Percentiles rank a stretch among this genome's conserved stretches.
These are phyloP conservation scores for Yamadazyma buinensis DNA, from an alignment of 1,139 yeast species.

Conservation along the genomic window DNA sequence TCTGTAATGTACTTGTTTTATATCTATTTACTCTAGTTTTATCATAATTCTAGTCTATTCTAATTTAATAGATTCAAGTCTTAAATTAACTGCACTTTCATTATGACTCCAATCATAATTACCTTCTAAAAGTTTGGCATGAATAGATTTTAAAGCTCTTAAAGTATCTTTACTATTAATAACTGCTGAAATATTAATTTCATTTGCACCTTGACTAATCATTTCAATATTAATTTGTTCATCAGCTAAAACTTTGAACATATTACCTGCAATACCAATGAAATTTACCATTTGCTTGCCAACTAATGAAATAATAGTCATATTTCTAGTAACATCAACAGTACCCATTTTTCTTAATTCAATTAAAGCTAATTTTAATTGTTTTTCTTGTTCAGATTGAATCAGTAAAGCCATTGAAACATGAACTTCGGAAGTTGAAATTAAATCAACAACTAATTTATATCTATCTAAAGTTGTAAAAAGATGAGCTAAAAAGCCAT, in stretches of 20 bases:
- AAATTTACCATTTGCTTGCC: constrained; percentile 97
- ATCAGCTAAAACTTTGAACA: constrained; percentile 93
- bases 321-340: constrained; percentile 80
- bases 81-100: constrained; percentile 33
- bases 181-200: constrained; percentile 93
- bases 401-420: constrained; percentile 96
- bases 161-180: constrained; percentile 79
- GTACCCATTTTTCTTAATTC: constrained; percentile 80
- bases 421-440: constrained; percentile 95
- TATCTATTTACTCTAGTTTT: not conserved
- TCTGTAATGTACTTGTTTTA: no score
- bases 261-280: constrained; percentile 95
- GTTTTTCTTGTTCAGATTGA: constrained; percentile 55
- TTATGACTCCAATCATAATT: constrained; percentile 23
- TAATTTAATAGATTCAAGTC: constrained; percentile 33
- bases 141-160: constrained; percentile 83
- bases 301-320: constrained; percentile 90
- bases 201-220: constrained; percentile 98
- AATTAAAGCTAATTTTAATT: constrained; percentile 64
- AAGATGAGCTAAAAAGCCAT: constrained; percentile 90
- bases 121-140: constrained; percentile 66
- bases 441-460: constrained; percentile 87
- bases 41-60: constrained; percentile 3
- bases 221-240: constrained; percentile 92
- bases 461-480: constrained; percentile 82